A percentile compares a stretch with the other conserved stretches of the same genome.
phyloP scores from a whole-genome alignment of 495 filamentous ascomycete species.

The Articulospora tetracladia region DNA sequence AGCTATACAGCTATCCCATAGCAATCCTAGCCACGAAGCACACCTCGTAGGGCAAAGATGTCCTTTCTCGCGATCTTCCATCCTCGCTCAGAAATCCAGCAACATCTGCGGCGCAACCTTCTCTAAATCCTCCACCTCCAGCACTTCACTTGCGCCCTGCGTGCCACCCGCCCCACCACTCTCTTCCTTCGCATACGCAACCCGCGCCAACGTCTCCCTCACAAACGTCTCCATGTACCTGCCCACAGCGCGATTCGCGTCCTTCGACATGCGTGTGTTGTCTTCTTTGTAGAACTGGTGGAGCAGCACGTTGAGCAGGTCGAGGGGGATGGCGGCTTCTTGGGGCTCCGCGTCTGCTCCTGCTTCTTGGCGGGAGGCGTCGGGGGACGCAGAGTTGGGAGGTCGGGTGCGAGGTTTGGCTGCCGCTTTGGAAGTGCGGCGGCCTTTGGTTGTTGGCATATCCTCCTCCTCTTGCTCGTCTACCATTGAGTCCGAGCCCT shows the following conservation, averaged over 20 bases:
- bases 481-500: neutral
- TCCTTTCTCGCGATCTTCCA: too few species aligned
- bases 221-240: conserved; percentile 94
- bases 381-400: too few species aligned
- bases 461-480: conserved; percentile 1
- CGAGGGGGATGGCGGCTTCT: conserved; percentile 56
- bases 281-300: conserved; percentile 62
- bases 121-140: conserved; percentile 88
- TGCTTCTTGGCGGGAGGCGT: neutral
- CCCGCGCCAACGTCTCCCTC: conserved; percentile 82
- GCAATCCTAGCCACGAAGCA: too few species aligned
- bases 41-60: too few species aligned
- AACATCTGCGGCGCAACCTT: conserved; percentile 85
- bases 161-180: conserved; percentile 31
- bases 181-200: conserved; percentile 62
- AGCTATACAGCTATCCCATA: too few species aligned
- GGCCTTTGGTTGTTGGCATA: neutral
- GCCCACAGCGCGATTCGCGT: conserved; percentile 72
- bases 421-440: neutral
- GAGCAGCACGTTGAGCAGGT: conserved; percentile 69
- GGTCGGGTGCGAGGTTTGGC: too few species aligned
- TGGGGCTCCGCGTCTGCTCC: neutral
- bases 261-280: conserved; percentile 66
- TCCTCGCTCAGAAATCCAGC: conserved; percentile 64
- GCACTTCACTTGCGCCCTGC: conserved; percentile 53